Evolutionary conservation across 179 eudicot genomes (phyloP), one percentile per base, ranked within the genome.

Genomic region (Nepenthes alata): DNA sequence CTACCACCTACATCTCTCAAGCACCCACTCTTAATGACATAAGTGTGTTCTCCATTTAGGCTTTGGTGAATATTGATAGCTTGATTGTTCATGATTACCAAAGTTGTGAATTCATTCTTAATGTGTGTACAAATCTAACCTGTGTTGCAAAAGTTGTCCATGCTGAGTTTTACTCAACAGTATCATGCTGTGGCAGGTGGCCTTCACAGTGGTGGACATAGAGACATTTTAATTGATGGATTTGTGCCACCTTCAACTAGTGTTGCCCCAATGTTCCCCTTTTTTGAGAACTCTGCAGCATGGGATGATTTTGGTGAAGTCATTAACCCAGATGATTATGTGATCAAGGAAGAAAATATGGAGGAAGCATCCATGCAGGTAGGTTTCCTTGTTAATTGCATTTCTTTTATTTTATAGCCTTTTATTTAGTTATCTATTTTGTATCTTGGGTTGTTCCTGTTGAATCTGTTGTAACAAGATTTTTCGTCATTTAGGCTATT

Each of bases 291-390:
- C 63, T 69, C 81, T 37, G 75, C 78, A 11, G 88, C 81, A 60
- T 93, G 98, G 98, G 96, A 86, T 83, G 98, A 93, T 78, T 93
- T 84, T 83, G 98, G 98, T 62, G 98, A 93, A 75, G 84, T 89
- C 69, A 87, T 93, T 65, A 83, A 89, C 71, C 93, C 96, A 44
- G 96, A 89, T 76, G 98, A 93, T 74, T 93, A 89, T 77, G 76
- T 74, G 68, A 76, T 85, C 63, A 86, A 89, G 70, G 95, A 89
- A 61, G 97, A 89, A 61, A 81, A 93, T 71, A 81, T 87, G 93
- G 95, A 81, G 52, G 84, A 76, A 45, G 67, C 83, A 66, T 76
- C 70, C 57, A 70, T 85, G 75, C 88, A 72, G 70, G 96, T 93
- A 65, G 9, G 41, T 16, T 53, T 25, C 54, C 25, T 50, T 62